A percentile compares a stretch with the other conserved stretches of the same genome.
These are phyloP conservation scores for Sclerotinia nivalis DNA, from an alignment of 2,329 filamentous ascomycete genomes.

Conservation along the genomic window DNA sequence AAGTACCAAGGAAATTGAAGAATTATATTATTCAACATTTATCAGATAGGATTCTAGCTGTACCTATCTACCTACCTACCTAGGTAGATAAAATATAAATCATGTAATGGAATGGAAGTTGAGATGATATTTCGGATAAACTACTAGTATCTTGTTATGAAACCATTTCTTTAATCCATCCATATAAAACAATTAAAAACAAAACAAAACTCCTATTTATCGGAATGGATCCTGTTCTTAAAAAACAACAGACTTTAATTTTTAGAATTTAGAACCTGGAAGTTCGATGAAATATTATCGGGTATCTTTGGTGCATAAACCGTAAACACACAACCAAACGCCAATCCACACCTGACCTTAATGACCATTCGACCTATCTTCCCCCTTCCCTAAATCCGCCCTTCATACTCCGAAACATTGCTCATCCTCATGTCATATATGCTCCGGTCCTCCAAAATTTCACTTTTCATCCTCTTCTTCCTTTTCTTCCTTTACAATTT, in stretches of 20 bases:
- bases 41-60: not conserved
- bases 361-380: not conserved
- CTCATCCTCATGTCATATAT: not conserved
- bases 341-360: conserved; percentile 8
- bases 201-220: not conserved
- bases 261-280: conserved; percentile 2
- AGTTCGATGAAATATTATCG: conserved; percentile 16
- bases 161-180: not conserved
- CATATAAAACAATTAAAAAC: too few relatives aligned
- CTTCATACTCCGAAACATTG: not conserved
- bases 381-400: not conserved
- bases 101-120: not conserved
- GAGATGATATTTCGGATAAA: not conserved
- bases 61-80: not conserved
- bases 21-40: not conserved
- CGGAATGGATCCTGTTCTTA: not conserved
- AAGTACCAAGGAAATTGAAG: too few relatives aligned
- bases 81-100: not conserved
- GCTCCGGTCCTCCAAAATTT: not conserved
- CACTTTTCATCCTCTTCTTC: not conserved
- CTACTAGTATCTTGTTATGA: not conserved
- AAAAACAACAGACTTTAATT: not conserved
- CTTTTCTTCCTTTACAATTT: not conserved
- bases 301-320: conserved; percentile 22
- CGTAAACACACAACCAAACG: conserved; percentile 12